Evolutionary conservation across 2,329 filamentous ascomycete species (phyloP).

Genomic region (Emmonsiellopsis sp.): DNA sequence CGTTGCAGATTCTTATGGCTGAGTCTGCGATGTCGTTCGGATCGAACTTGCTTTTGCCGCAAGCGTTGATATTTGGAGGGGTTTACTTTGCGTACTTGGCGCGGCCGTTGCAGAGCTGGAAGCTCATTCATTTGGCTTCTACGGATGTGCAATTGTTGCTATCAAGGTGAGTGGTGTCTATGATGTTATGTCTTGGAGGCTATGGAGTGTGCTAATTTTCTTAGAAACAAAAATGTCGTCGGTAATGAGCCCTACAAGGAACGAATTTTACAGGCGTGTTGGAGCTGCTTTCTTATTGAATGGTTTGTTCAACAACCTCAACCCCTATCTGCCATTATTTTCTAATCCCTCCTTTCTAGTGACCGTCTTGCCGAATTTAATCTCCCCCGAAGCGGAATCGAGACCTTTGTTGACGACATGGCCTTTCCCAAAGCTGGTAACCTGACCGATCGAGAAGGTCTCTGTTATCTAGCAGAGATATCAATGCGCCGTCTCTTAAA

Average conservation of each 20-base stretch:
- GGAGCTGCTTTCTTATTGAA: slow-evolving; percentile 26
- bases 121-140: slow-evolving; percentile 24
- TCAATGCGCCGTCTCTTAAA: slow-evolving; percentile 25
- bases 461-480: slow-evolving; percentile 25
- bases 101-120: slow-evolving; percentile 26
- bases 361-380: slow-evolving; percentile 26
- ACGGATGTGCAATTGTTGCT: slow-evolving; percentile 23
- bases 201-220: not conserved
- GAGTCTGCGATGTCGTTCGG: slow-evolving; percentile 24
- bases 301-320: slow-evolving; percentile 8
- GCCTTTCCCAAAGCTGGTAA: slow-evolving; percentile 17
- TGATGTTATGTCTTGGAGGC: no score
- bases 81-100: slow-evolving; percentile 27
- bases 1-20: slow-evolving; percentile 20
- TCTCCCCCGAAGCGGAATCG: slow-evolving; percentile 24
- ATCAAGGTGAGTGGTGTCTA: slow-evolving; percentile 8
- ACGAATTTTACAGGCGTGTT: slow-evolving; percentile 19
- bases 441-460: slow-evolving; percentile 17
- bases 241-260: slow-evolving; percentile 12
- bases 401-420: slow-evolving; percentile 23
- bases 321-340: not conserved
- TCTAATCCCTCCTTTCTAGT: not conserved
- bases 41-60: slow-evolving; percentile 18
- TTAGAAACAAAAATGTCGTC: slow-evolving; percentile 9
- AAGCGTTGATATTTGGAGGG: slow-evolving; percentile 24